phyloP scores from a whole-genome alignment of 768 basidiomycete genomes.

The Lactarius sanguifluus region DNA sequence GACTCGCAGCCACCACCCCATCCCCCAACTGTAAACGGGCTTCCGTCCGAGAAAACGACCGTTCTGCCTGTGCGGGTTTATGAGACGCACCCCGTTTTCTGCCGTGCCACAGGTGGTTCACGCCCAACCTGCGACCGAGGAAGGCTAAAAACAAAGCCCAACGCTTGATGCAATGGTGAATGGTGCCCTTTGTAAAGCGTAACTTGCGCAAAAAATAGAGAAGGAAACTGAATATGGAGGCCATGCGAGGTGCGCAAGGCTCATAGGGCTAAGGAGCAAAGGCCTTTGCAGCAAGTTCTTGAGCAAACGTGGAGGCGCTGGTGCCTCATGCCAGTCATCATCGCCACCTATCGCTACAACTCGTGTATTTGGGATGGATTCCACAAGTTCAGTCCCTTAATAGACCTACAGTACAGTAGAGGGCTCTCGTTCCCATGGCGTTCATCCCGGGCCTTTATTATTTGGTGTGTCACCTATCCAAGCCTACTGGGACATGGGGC shows the following conservation, averaged over 20 bases:
- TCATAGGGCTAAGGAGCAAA: background rate
- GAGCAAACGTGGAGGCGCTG: background rate
- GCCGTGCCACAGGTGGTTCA: background rate
- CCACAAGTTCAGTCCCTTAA: background rate
- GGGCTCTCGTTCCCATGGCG: background rate
- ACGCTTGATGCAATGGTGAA: background rate
- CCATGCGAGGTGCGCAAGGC: constrained; percentile 3
- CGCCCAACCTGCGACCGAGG: constrained; percentile 6
- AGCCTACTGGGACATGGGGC: too few species aligned
- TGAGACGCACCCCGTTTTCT: background rate
- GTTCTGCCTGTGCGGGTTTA: background rate
- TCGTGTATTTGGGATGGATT: background rate
- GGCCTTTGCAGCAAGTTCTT: background rate
- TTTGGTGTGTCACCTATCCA: background rate
- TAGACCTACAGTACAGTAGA: background rate
- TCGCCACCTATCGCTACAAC: background rate
- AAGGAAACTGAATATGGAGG: constrained; percentile 9
- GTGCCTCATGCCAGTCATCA: background rate
- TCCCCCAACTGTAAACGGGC: background rate
- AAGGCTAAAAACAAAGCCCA: background rate
- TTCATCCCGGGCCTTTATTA: background rate
- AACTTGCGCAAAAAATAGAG: constrained; percentile 3
- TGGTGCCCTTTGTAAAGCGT: background rate
- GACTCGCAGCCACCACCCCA: constrained; percentile 15
- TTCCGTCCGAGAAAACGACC: background rate